Percentiles rank a stretch among this genome's conserved stretches.
Conservation (phyloP, 306 rosid genomes). For the Fagus crenata region DNA sequence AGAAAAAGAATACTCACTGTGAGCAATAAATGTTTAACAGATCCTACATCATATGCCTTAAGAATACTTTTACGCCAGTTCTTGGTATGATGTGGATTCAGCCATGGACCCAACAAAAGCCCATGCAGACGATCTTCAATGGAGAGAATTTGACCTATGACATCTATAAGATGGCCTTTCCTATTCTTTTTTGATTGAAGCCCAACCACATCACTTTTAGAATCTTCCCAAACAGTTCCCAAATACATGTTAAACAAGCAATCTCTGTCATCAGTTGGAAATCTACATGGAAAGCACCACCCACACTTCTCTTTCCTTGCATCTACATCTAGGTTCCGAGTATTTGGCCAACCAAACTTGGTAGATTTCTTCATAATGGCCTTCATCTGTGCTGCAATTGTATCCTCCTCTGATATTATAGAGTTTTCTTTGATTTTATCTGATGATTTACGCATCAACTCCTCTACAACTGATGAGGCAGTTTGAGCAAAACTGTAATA, state of each 20-base stretch:
- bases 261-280: constrained; percentile 60
- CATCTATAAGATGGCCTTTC: constrained; percentile 68
- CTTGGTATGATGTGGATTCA: constrained; percentile 55
- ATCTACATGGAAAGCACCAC: constrained; percentile 87
- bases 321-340: constrained; percentile 45
- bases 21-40: constrained; percentile 66
- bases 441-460: constrained; percentile 53
- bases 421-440: constrained; percentile 55
- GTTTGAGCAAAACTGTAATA: constrained; percentile 71
- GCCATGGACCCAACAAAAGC: constrained; percentile 89
- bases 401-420: constrained; percentile 64
- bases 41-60: constrained; percentile 53
- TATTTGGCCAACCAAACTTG: constrained; percentile 67
- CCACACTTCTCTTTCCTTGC: constrained; percentile 81
- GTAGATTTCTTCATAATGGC: constrained; percentile 63
- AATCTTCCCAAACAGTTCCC: constrained; percentile 47
- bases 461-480: constrained; percentile 67
- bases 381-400: constrained; percentile 69
- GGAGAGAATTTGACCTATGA: constrained; percentile 58
- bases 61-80: constrained; percentile 64
- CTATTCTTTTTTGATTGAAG: constrained; percentile 42
- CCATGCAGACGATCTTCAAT: constrained; percentile 83
- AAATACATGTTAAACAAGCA: constrained; percentile 66
- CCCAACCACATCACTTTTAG: constrained; percentile 45
- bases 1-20: constrained; percentile 49